These are phyloP conservation scores for Aspergillus puulaauensis DNA, from an alignment of 2,329 filamentous ascomycete genomes.

Conservation along the genomic window DNA sequence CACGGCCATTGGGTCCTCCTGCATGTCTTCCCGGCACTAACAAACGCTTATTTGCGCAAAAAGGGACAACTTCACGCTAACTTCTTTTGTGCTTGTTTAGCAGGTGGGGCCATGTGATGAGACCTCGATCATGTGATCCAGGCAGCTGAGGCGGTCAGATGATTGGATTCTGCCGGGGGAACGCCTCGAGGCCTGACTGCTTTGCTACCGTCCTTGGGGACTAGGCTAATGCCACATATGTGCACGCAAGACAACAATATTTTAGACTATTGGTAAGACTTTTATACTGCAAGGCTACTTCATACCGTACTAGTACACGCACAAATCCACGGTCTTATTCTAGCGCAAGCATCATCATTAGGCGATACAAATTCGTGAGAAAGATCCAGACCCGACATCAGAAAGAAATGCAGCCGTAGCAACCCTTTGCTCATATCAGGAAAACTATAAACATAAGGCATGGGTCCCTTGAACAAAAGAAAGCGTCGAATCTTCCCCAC, in stretches of 20 bases:
- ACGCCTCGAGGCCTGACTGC: neutral
- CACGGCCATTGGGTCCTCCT: too few relatives aligned
- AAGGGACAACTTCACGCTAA: neutral
- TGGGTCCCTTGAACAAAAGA: conserved; percentile 9
- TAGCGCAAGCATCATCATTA: conserved; percentile 23
- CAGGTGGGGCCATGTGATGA: neutral
- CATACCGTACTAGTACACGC: conserved; percentile 6
- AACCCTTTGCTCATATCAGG: conserved; percentile 11
- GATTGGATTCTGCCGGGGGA: neutral
- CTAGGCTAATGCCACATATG: too few relatives aligned
- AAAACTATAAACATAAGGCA: conserved; percentile 18
- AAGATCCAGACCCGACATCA: conserved; percentile 19
- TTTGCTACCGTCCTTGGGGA: too few relatives aligned
- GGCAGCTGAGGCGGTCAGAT: neutral
- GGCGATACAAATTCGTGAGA: conserved; percentile 25
- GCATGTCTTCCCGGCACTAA: too few relatives aligned
- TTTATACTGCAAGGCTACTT: neutral
- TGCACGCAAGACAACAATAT: too few relatives aligned
- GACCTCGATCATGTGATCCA: neutral
- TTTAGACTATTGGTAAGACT: too few relatives aligned
- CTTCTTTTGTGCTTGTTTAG: neutral
- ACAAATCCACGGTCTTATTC: conserved; percentile 12
- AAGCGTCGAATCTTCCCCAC: conserved; percentile 12
- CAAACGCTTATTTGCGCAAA: neutral
- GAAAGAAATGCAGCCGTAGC: conserved; percentile 13